Percentiles rank a stretch among this genome's conserved stretches.
Conservation (phyloP, 352 stramenopile genomes). For the Phytophthora foliorum region DNA sequence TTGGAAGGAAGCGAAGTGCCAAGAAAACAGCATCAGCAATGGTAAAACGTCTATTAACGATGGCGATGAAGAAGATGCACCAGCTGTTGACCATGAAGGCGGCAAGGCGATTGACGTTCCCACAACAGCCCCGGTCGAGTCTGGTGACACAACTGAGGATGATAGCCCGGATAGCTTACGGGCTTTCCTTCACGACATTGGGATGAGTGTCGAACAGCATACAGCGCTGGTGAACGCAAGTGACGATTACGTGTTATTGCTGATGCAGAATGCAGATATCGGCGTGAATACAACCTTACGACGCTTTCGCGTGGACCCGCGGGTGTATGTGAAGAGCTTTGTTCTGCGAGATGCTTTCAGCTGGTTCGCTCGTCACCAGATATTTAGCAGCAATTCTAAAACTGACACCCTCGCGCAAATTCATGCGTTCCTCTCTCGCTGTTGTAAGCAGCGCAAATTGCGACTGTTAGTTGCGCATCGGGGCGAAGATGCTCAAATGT, state of each 20-base stretch:
- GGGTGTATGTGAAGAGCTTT: conserved; percentile 81
- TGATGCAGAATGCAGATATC: conserved; percentile 69
- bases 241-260: conserved; percentile 80
- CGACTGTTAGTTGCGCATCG: conserved; percentile 71
- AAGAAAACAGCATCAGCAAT: conserved; percentile 12
- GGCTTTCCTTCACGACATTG: conserved; percentile 55
- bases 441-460: conserved; percentile 80
- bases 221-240: conserved; percentile 51
- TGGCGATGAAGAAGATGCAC: conserved; percentile 2
- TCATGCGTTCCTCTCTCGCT: conserved; percentile 73
- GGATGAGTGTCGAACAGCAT: conserved; percentile 63
- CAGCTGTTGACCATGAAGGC: conserved; percentile 2
- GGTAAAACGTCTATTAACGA: conserved; percentile 6
- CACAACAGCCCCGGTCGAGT: background rate
- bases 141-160: conserved; percentile 2
- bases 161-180: conserved; percentile 35
- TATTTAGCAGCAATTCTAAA: conserved; percentile 49
- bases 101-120: background rate
- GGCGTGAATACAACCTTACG: conserved; percentile 58
- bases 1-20: conserved; percentile 16
- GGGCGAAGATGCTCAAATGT: conserved; percentile 61
- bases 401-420: conserved; percentile 37
- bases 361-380: conserved; percentile 61
- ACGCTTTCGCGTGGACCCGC: conserved; percentile 77
- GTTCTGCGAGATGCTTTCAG: conserved; percentile 72